Evolutionary conservation across 805 yeast species (phyloP), one percentile per base, ranked within the genome.

Genomic region (Cyberlindnera sargentensis): DNA sequence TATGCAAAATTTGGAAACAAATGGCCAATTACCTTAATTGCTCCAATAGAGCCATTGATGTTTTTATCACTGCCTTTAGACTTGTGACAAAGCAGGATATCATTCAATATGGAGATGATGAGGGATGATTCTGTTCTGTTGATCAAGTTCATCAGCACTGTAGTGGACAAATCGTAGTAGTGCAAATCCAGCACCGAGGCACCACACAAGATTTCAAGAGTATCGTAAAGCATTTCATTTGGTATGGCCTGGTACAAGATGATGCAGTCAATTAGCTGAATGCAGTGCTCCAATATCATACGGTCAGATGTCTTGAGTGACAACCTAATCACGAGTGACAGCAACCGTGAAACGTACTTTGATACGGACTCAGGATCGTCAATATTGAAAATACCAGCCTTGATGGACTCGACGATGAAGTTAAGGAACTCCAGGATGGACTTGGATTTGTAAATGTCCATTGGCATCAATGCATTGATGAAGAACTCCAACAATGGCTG

Each of bases 191-290:
- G 49, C 1, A 66, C 58, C 29, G 67, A 57, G 1, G 72, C 61
- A 2, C 73, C 73, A 47, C 82, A 71, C 6, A 80, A 52, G 10
- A 76, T 65, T 42, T 66, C 67, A 3, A 78, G 55, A 1, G 68
- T 59, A 5, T 61, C 59, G 23, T 53, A 60, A 26, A 74, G 57
- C n/a, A 58, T 56, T 1, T 60, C 48, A 6, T 60, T 45, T 0
- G 84, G 83, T 3, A 80, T 50, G 27, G 60, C 53, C 1, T 81
- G 80, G 49, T 65, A 73, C 2, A 68, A 56, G 37, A 73, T 62
- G 5, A 72, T 60, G 0, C 75, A 60, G 36, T 70, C 68, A 7
- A 80, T 48, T n/a, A 75, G 46, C 3, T 59, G 62, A 8, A 76
- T 55, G 32, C 75, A 64, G 6, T 60, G 54, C n/a, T 55, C 56